Evolutionary conservation across 164 flowering plant genomes (phyloP).

Genomic region (Nelumbo lutea): DNA sequence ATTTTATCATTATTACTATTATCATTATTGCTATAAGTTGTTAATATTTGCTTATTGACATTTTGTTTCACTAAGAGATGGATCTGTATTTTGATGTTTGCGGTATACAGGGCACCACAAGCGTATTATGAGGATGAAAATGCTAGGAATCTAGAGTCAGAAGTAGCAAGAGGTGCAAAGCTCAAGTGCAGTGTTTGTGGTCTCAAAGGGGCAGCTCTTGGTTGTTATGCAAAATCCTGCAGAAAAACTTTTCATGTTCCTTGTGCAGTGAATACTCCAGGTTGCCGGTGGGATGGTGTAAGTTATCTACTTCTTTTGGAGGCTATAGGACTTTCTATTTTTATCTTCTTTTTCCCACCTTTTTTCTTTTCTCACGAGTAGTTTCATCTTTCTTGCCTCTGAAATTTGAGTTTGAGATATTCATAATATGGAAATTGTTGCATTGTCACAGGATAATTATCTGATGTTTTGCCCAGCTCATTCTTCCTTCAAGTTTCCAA

Average conservation of each 20-base stretch:
- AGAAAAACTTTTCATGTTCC: slow-evolving; percentile 56
- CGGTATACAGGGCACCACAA: slow-evolving; percentile 62
- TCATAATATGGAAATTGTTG: neutral
- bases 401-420: neutral
- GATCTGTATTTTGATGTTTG: neutral
- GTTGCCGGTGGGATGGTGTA: slow-evolving; percentile 71
- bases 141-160: slow-evolving; percentile 48
- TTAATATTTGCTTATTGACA: neutral
- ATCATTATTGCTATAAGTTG: neutral
- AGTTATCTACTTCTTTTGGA: slow-evolving; percentile 10
- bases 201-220: slow-evolving; percentile 73
- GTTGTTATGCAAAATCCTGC: slow-evolving; percentile 60
- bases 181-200: slow-evolving; percentile 71
- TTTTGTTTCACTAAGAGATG: neutral
- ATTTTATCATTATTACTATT: no score
- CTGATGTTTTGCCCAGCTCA: slow-evolving; percentile 59
- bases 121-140: slow-evolving; percentile 50
- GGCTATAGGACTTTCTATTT: neutral
- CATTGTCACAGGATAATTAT: slow-evolving; percentile 36
- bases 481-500: slow-evolving; percentile 43
- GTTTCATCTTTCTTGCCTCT: neutral
- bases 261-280: slow-evolving; percentile 43
- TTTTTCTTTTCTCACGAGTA: neutral
- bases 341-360: neutral
- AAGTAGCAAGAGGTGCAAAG: slow-evolving; percentile 62